These are phyloP conservation scores for Plasmodium vinckei DNA, from an alignment of 169 alveolate species.

Conservation along the genomic window DNA sequence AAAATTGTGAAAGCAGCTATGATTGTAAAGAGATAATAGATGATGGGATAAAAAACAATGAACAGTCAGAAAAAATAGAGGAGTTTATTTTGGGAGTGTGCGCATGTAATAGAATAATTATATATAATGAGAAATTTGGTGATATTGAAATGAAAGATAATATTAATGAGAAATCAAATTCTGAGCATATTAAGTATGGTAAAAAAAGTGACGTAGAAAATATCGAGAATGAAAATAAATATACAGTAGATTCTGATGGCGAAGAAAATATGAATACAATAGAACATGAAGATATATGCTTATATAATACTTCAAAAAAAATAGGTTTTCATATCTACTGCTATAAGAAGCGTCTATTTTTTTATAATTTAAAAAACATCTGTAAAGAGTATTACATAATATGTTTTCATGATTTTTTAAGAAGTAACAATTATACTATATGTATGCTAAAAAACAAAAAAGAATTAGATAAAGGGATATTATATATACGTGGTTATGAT, in stretches of 20 bases:
- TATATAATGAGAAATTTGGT: slow-evolving; percentile 56
- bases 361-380: slow-evolving; percentile 56
- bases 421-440: slow-evolving; percentile 56
- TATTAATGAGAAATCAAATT: slow-evolving; percentile 23
- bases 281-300: slow-evolving; percentile 73
- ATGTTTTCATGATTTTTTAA: slow-evolving; percentile 73
- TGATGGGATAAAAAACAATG: slow-evolving; percentile 6
- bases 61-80: slow-evolving; percentile 49
- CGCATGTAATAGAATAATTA: slow-evolving; percentile 48
- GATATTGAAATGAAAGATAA: slow-evolving; percentile 12
- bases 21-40: slow-evolving; percentile 47
- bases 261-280: slow-evolving; percentile 39
- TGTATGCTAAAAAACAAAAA: slow-evolving; percentile 57
- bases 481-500: slow-evolving; percentile 75
- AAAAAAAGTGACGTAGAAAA: background rate
- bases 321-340: slow-evolving; percentile 34
- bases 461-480: slow-evolving; percentile 22
- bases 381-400: slow-evolving; percentile 42
- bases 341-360: slow-evolving; percentile 35
- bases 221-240: background rate
- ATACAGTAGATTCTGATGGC: slow-evolving; percentile 18
- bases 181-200: slow-evolving; percentile 13
- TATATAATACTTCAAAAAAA: slow-evolving; percentile 33
- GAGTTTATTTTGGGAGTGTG: slow-evolving; percentile 70
- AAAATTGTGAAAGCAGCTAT: slow-evolving; percentile 18